A percentile compares a stretch with the other conserved stretches of the same genome.
phyloP scores from a whole-genome alignment of 768 basidiomycete genomes.

The Mycena haematopus region DNA sequence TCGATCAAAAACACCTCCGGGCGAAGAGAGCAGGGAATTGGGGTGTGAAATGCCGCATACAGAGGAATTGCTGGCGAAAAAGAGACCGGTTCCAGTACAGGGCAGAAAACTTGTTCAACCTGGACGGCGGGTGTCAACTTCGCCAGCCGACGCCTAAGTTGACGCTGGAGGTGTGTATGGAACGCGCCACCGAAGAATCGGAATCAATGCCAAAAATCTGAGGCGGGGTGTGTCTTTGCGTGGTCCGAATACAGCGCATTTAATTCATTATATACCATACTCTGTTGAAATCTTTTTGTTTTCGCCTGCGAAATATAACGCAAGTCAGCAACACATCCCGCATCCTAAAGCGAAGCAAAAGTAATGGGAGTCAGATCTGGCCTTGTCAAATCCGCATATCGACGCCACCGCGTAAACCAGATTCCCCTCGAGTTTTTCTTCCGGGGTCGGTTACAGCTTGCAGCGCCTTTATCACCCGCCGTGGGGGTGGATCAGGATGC shows the following conservation, averaged over 20 bases:
- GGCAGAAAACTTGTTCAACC: too few relatives aligned
- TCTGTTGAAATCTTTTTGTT: conserved; percentile 6
- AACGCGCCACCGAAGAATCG: too few relatives aligned
- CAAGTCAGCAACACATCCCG: neutral
- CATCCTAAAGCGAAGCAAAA: neutral
- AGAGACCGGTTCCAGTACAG: too few relatives aligned
- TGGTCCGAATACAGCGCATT: conserved; percentile 7
- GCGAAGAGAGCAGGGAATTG: too few relatives aligned
- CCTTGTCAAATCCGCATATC: conserved; percentile 75
- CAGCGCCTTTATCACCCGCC: conserved; percentile 27
- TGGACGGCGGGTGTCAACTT: too few relatives aligned
- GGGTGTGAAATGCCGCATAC: too few relatives aligned
- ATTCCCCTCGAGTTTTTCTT: conserved; percentile 19
- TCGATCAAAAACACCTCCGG: too few relatives aligned
- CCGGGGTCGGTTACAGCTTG: conserved; percentile 55
- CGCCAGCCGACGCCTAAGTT: too few relatives aligned
- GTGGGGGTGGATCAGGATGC: conserved; percentile 41
- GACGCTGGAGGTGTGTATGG: too few relatives aligned
- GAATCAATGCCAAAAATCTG: neutral
- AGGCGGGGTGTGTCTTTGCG: neutral
- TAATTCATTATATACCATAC: conserved; percentile 26
- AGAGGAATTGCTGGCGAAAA: too few relatives aligned
- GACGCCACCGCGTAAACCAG: conserved; percentile 56
- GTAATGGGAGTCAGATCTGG: conserved; percentile 78
- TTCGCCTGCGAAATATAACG: conserved; percentile 1